phyloP scores from a whole-genome alignment of 129 eudicot genomes.

The Tagetes erecta region DNA sequence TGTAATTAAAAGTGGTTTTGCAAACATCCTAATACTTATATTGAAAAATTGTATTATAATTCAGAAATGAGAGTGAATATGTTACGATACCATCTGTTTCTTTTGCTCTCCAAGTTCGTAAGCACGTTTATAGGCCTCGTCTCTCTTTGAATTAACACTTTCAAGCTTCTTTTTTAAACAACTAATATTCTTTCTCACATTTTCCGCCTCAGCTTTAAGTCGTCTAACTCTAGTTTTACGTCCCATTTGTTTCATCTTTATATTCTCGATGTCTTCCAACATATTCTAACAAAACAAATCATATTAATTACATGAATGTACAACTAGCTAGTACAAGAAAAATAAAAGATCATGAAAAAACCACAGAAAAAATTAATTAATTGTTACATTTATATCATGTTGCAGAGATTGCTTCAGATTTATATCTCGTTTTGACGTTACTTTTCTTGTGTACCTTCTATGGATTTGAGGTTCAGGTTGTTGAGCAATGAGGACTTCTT shows the following conservation, averaged over 20 bases:
- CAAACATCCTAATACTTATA: no score
- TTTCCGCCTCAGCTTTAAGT: conserved; percentile 14
- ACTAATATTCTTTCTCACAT: conserved; percentile 7
- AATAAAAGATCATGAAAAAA: background rate
- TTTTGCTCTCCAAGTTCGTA: conserved; percentile 3
- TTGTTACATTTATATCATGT: conserved; percentile 2
- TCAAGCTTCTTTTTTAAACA: conserved; percentile 22
- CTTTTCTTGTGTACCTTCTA: no score
- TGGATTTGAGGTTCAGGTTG: no score
- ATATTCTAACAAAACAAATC: background rate
- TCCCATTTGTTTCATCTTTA: background rate
- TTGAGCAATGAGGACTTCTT: no score
- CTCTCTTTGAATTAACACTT: conserved; percentile 12
- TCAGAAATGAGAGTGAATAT: background rate
- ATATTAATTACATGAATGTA: background rate
- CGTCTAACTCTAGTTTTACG: background rate
- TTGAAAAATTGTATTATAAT: no score
- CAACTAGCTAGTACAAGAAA: background rate
- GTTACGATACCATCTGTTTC: background rate
- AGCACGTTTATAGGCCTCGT: background rate
- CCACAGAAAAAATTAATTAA: background rate
- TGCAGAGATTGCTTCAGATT: background rate
- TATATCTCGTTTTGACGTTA: no score
- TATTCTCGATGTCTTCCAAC: background rate
- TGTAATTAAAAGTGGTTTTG: no score